Percentiles rank a stretch among this genome's conserved stretches.
These are phyloP conservation scores for Saccharum officinarum DNA, from an alignment of 176 grass and related monocot genomes.

Conservation along the genomic window DNA sequence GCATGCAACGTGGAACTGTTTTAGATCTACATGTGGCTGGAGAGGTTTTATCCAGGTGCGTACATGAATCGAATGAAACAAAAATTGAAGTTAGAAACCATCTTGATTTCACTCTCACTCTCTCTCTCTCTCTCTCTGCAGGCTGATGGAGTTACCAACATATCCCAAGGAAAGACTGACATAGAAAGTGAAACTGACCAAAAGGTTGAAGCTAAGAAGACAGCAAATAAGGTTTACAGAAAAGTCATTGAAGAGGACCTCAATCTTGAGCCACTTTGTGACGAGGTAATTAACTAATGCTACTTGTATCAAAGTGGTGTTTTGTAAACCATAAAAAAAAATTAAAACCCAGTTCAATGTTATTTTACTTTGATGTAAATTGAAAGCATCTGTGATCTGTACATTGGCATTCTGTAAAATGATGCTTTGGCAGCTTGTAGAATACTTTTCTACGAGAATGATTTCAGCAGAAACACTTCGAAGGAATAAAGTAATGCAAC, in stretches of 20 bases:
- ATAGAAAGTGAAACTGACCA: slow-evolving; percentile 33
- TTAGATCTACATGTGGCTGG: slow-evolving; percentile 84
- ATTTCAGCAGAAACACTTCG: slow-evolving; percentile 61
- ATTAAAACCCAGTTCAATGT: neutral
- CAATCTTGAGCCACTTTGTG: slow-evolving; percentile 64
- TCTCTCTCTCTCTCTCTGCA: slow-evolving; percentile 38
- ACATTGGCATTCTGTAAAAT: slow-evolving; percentile 34
- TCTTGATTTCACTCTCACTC: slow-evolving; percentile 14
- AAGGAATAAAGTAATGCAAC: slow-evolving; percentile 53
- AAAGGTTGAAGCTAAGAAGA: slow-evolving; percentile 5
- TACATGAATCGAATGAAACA: slow-evolving; percentile 4
- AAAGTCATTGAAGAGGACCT: slow-evolving; percentile 63
- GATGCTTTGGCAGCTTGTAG: slow-evolving; percentile 65
- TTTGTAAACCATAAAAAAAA: neutral
- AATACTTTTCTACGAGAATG: slow-evolving; percentile 72
- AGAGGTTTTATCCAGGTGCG: slow-evolving; percentile 54
- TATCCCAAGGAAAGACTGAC: slow-evolving; percentile 26
- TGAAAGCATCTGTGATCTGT: slow-evolving; percentile 25
- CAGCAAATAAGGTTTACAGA: slow-evolving; percentile 53
- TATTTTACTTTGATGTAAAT: neutral
- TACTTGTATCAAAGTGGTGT: neutral
- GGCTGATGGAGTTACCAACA: slow-evolving; percentile 33
- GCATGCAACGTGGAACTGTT: slow-evolving; percentile 67
- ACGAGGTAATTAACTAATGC: slow-evolving; percentile 49
- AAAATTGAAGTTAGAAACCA: slow-evolving; percentile 24